These are phyloP conservation scores for Dionaea muscipula DNA, from an alignment of 179 eudicot genomes.

Conservation along the genomic window DNA sequence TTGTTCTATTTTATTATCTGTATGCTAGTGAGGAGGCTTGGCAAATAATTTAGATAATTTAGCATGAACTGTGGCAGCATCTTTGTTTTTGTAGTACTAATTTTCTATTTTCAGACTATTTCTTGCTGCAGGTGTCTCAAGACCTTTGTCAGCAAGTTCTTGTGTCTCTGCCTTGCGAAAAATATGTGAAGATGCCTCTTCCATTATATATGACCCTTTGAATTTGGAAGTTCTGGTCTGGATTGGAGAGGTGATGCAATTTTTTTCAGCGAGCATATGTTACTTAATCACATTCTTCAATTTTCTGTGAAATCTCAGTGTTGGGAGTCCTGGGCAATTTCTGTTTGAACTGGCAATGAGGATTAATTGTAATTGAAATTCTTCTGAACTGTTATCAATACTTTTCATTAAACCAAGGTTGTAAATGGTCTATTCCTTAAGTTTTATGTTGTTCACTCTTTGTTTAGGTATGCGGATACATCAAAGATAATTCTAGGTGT, in stretches of 20 bases:
- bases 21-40: no score
- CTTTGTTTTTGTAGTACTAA: conserved; percentile 5
- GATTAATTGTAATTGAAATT: no score
- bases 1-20: no score
- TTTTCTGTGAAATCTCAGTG: neutral
- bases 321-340: neutral
- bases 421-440: no score
- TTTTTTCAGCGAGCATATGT: conserved; percentile 3
- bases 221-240: conserved; percentile 77
- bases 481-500: neutral
- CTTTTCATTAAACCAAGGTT: no score
- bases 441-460: no score
- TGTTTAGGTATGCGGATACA: neutral
- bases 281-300: neutral
- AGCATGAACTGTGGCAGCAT: neutral
- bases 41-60: no score
- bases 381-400: no score
- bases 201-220: conserved; percentile 47
- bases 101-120: conserved; percentile 62
- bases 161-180: conserved; percentile 86
- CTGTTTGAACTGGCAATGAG: no score
- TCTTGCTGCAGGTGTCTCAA: conserved; percentile 73
- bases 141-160: conserved; percentile 62
- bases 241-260: conserved; percentile 72
- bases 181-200: conserved; percentile 84